Percentiles rank a stretch among this genome's conserved stretches.
Evolutionary conservation across 768 basidiomycete genomes (phyloP).

Genomic region (Trametes sanguinea): DNA sequence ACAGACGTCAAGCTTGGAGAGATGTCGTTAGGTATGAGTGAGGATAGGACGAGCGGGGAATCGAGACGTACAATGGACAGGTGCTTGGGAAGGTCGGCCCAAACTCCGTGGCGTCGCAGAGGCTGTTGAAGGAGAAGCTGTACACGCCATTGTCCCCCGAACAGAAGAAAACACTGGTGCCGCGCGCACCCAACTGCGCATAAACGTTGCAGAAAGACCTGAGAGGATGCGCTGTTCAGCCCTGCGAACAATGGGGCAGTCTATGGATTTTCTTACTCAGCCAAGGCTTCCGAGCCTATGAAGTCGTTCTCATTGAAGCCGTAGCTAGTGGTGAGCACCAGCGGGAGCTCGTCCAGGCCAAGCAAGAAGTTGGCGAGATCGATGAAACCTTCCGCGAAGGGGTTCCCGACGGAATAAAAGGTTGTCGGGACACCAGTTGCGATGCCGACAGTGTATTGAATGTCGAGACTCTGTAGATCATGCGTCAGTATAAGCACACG

Average conservation of each 20-base stretch:
- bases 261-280: constrained; percentile 4
- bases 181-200: constrained; percentile 33
- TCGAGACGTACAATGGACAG: constrained; percentile 26
- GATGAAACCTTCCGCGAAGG: not conserved
- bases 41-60: too few relatives aligned
- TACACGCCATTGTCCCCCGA: constrained; percentile 37
- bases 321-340: constrained; percentile 34
- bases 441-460: constrained; percentile 38
- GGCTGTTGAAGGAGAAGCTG: constrained; percentile 23
- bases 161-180: constrained; percentile 35
- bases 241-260: too few relatives aligned
- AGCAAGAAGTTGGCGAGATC: constrained; percentile 22
- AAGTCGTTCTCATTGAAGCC: constrained; percentile 31
- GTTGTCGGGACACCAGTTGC: constrained; percentile 33
- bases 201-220: constrained; percentile 30
- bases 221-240: too few relatives aligned
- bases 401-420: constrained; percentile 35
- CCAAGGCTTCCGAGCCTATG: constrained; percentile 20
- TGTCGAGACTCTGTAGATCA: constrained; percentile 32
- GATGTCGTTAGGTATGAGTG: too few relatives aligned
- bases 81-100: constrained; percentile 34
- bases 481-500: not conserved
- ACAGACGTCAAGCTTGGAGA: constrained; percentile 34
- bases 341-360: constrained; percentile 25
- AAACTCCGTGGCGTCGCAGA: constrained; percentile 32